These are phyloP conservation scores for Dendrobium chrysotoxum DNA, from an alignment of 106 monocot genomes.

Conservation along the genomic window DNA sequence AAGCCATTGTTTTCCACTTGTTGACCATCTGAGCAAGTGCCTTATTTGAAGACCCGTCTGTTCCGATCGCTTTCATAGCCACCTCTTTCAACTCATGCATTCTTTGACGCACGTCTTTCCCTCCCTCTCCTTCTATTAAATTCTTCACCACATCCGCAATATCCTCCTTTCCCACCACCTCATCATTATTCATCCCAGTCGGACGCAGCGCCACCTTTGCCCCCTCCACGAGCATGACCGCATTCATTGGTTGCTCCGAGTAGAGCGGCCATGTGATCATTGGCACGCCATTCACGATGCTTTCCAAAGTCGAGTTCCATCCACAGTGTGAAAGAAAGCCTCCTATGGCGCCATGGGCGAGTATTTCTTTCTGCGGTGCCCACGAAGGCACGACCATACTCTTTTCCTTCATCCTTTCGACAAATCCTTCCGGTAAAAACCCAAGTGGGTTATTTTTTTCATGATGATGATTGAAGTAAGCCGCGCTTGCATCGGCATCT, in stretches of 20 bases:
- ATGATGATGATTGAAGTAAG: not conserved
- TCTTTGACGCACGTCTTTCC: not conserved
- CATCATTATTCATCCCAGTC: not conserved
- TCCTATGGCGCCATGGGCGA: constrained; percentile 1
- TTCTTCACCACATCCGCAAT: constrained; percentile 6
- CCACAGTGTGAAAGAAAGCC: constrained; percentile 23
- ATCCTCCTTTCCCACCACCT: constrained; percentile 2
- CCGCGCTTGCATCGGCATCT: not conserved
- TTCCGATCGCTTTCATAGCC: not conserved
- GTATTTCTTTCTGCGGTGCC: constrained; percentile 9
- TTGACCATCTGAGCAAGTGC: not conserved
- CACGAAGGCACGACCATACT: constrained; percentile 11
- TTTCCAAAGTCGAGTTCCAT: constrained; percentile 22
- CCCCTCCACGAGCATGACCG: constrained; percentile 7
- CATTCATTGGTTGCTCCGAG: constrained; percentile 23
- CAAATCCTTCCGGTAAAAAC: not conserved
- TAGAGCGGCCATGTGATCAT: constrained; percentile 25
- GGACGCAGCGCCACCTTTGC: constrained; percentile 7
- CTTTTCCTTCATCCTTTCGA: not conserved
- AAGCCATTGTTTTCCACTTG: not conserved
- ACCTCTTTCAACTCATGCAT: not conserved
- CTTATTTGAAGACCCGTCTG: not conserved
- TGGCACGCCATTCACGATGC: constrained; percentile 16
- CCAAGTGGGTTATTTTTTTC: too few species aligned
- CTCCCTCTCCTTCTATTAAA: constrained; percentile 10